Base-by-base conservation (phyloP, 2,329 filamentous ascomycete species). In the Scedosporium dehoogii region DNA sequence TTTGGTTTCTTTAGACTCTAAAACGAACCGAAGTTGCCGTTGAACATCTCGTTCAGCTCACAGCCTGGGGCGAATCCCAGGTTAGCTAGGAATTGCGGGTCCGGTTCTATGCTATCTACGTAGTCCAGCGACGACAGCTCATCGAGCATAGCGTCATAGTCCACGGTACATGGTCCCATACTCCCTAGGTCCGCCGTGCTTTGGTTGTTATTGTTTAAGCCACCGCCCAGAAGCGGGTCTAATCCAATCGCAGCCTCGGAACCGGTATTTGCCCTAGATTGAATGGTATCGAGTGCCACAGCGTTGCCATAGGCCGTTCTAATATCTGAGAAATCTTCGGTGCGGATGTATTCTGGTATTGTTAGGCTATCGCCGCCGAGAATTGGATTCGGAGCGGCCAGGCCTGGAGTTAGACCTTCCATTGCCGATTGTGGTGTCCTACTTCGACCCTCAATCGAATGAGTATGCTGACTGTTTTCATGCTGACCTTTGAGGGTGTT, bases 41-140 rank as follows among this genome's bases (percentile, higher is more conserved):
- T 48, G 55, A 61, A 71, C 74, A 84, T 77, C 65, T 85, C 83
- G 0, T 79, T 77, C 59, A 87, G 74, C 63, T 85, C 84, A 41
- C 82, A 80, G 27, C 85, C 85, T 0, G 85, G 85, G 1, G 81
- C 83, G 69, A 87, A 86, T 0, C 85, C 85, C 21, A 88, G 74
- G 66, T 88, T 88, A 55, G 83, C 79, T 84, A 88, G 86, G 67
- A 88, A 87, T 65, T 86, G 82, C 1, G 82, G 78, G 65, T 86
- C 83, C 12, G 79, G 77, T 27, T 83, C 81, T 55, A 82, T 72
- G 42, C 75, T 73, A 61, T 81, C 79, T 0, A 74, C 73, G 65
- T 75, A 78, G 63, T 81, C 79, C 48, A 80, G 76, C n/a, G 79
- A 78, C 18, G 78, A 78, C 29, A 83, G 73, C 61, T 82, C 79